These are phyloP conservation scores for Cordyceps farinosa DNA, from an alignment of 2,329 filamentous ascomycete genomes.

Conservation along the genomic window DNA sequence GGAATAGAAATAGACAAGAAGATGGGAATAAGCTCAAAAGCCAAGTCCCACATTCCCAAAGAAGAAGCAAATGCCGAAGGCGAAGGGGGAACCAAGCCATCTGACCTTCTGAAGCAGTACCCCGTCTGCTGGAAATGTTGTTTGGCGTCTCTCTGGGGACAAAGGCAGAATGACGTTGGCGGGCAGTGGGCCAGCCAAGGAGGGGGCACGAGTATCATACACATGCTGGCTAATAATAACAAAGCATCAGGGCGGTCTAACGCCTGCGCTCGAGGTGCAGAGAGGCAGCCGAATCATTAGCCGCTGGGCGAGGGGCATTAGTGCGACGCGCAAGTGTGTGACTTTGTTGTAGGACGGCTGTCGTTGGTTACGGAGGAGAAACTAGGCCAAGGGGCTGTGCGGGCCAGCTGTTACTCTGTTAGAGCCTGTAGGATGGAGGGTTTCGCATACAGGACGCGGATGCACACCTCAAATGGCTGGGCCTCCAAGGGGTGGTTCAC, in stretches of 20 bases:
- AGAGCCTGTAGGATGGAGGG: background rate
- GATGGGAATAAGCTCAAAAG: background rate
- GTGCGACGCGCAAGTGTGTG: constrained; percentile 4
- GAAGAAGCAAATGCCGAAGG: background rate
- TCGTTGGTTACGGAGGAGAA: background rate
- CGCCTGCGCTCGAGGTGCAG: background rate
- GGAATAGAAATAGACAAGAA: constrained; percentile 11
- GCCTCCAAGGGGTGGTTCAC: constrained; percentile 2
- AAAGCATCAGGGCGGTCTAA: background rate
- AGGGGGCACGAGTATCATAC: background rate
- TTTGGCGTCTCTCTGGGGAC: background rate
- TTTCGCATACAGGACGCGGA: constrained; percentile 9
- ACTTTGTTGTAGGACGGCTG: background rate
- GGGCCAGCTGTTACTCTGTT: constrained; percentile 11
- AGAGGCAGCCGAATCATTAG: background rate
- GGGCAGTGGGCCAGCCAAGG: background rate
- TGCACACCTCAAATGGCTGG: constrained; percentile 8
- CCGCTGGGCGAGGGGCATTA: background rate
- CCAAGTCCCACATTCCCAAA: background rate
- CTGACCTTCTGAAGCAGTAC: constrained; percentile 13
- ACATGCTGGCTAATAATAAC: constrained; percentile 13
- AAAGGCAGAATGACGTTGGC: background rate
- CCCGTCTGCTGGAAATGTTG: constrained; percentile 6
- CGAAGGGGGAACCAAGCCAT: background rate
- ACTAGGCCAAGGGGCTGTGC: background rate